Evolutionary conservation across 495 filamentous ascomycete species (phyloP).

Genomic region (Xylaria intraflava): DNA sequence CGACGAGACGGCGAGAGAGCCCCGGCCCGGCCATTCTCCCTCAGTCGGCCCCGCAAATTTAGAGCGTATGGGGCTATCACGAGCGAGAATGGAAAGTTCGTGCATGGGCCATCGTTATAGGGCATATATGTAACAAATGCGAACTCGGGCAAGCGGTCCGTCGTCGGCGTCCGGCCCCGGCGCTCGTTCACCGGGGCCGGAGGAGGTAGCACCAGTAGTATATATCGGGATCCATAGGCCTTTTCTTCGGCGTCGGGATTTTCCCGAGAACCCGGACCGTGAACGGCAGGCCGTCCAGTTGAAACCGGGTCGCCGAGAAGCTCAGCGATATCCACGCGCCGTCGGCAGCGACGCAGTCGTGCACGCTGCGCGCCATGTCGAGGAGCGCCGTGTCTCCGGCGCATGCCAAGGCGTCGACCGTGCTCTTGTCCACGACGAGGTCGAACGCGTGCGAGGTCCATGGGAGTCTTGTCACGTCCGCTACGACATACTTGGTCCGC

Average conservation of each 20-base stretch:
- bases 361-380: slow-evolving; percentile 24
- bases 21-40: too few relatives aligned
- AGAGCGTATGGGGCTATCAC: too few relatives aligned
- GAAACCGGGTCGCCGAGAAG: slow-evolving; percentile 31
- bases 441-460: slow-evolving; percentile 9
- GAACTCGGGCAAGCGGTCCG: too few relatives aligned
- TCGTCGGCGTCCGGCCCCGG: too few relatives aligned
- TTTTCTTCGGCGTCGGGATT: slow-evolving; percentile 28
- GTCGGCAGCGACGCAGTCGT: slow-evolving; percentile 15
- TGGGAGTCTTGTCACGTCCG: slow-evolving; percentile 28
- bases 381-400: slow-evolving; percentile 22
- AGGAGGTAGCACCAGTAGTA: slow-evolving; percentile 33
- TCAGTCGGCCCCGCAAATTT: too few relatives aligned
- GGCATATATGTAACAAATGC: too few relatives aligned
- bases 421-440: slow-evolving; percentile 38
- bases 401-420: slow-evolving; percentile 36
- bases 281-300: slow-evolving; percentile 23
- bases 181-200: slow-evolving; percentile 15
- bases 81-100: too few relatives aligned
- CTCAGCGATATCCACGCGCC: slow-evolving; percentile 39
- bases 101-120: too few relatives aligned
- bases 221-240: slow-evolving; percentile 31
- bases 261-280: slow-evolving; percentile 27
- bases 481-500: slow-evolving; percentile 28
- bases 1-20: too few relatives aligned